A percentile compares a stretch with the other conserved stretches of the same genome.
phyloP scores from a whole-genome alignment of 176 grass and related monocot species.

The Juncus inflexus region DNA sequence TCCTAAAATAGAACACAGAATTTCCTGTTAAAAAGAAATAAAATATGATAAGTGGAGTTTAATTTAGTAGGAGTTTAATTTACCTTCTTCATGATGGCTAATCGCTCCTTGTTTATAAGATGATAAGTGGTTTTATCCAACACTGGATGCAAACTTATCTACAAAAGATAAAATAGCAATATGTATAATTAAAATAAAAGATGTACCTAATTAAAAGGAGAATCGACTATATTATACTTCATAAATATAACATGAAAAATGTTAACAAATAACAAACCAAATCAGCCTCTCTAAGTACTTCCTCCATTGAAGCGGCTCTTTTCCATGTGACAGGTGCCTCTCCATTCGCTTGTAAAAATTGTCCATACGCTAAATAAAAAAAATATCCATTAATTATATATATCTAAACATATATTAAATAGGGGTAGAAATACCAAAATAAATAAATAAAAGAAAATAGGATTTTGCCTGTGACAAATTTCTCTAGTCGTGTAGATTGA shows the following conservation, averaged over 20 bases:
- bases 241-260: background rate
- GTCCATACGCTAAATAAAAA: conserved; percentile 49
- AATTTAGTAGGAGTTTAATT: conserved; percentile 9
- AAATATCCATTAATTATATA: background rate
- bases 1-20: conserved; percentile 44
- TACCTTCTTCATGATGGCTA: conserved; percentile 97
- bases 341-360: conserved; percentile 87
- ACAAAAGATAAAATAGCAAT: background rate
- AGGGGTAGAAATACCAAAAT: background rate
- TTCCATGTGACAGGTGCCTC: conserved; percentile 87
- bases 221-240: background rate
- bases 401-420: background rate
- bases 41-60: background rate
- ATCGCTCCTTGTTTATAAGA: conserved; percentile 85
- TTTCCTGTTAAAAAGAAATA: background rate
- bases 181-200: background rate
- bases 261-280: conserved; percentile 43
- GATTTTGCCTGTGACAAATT: conserved; percentile 80
- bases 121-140: conserved; percentile 99
- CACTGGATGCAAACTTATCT: conserved; percentile 92
- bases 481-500: conserved; percentile 84
- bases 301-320: conserved; percentile 93
- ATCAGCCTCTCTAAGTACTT: conserved; percentile 87
- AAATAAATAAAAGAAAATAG: background rate
- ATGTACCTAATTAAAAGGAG: background rate